phyloP scores from a whole-genome alignment of 805 yeast species.

The Starmerella gropengiesseri region DNA sequence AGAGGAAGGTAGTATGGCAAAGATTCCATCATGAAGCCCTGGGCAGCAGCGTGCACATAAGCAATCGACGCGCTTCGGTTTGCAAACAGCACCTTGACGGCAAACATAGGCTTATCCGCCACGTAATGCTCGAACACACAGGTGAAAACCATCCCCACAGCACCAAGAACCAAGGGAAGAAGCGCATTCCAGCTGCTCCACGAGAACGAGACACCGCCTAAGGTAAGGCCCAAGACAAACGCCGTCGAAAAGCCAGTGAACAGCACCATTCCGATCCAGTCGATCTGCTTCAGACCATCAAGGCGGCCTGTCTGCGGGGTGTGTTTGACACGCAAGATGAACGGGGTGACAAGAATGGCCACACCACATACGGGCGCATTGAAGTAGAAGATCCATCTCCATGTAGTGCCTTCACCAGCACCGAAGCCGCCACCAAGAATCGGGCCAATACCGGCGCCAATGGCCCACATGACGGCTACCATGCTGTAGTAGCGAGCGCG shows the following conservation, averaged over 20 bases:
- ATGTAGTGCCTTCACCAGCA: conserved; percentile 38
- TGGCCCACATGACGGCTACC: conserved; percentile 26
- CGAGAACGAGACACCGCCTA: conserved; percentile 41
- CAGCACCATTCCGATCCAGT: conserved; percentile 39
- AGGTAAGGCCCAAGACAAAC: conserved; percentile 39
- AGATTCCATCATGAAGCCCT: conserved; percentile 31
- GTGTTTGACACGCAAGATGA: conserved; percentile 31
- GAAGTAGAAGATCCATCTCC: conserved; percentile 70
- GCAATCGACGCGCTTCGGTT: conserved; percentile 33
- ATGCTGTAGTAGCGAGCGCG: conserved; percentile 27
- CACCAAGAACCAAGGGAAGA: conserved; percentile 33
- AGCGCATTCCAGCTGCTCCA: conserved; percentile 48
- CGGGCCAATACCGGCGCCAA: conserved; percentile 39
- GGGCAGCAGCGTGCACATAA: conserved; percentile 30
- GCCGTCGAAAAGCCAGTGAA: conserved; percentile 37
- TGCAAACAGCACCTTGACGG: conserved; percentile 29
- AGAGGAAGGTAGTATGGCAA: conserved; percentile 32
- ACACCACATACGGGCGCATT: conserved; percentile 58
- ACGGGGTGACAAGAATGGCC: conserved; percentile 32
- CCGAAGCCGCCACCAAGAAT: conserved; percentile 58
- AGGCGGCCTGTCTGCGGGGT: conserved; percentile 32
- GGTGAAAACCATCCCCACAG: conserved; percentile 28
- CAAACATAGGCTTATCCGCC: conserved; percentile 38
- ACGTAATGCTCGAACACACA: conserved; percentile 24
- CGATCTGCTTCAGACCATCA: conserved; percentile 36